Base-by-base conservation (phyloP, 257 asterid genomes). In the Penstemon newberryi region DNA sequence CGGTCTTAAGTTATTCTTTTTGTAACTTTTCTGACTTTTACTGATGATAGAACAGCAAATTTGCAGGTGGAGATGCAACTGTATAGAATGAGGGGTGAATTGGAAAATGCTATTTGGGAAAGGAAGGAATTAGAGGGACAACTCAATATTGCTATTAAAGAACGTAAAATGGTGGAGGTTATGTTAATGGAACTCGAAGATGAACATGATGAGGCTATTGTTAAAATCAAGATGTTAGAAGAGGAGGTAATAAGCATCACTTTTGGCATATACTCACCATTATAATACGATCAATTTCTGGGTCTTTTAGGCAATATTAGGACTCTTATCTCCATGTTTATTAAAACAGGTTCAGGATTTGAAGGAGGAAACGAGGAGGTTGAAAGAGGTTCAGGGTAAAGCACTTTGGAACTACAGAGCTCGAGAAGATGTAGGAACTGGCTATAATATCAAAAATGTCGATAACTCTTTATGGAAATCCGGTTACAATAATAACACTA, bases 11-110 rank as follows among this genome's bases (percentile, higher is more conserved):
- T 11, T 11, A 51, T 51, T 4, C n/a, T 6, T 6, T 0, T 3
- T 44, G 44, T 39, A 8, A 38, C 6, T 39, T 46, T 6, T 25
- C 10, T 63, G 25, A 19, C 18, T 13, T 13, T 53, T 36, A 59
- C 82, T 79, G 41, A 81, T 54, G 43, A 5, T 66, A 56, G 71
- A 46, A 45, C 58, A 50, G 73, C 60, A n/a, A 6, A 65, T 47
- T 5, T 86, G 85, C 82, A 90, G 97, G 80, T 88, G 60, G 94
- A 81, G 75, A 76, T 76, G 69, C 87, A 78, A 56, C 42, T 88
- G 11, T 76, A 66, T 47, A 75, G 77, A 68, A 57, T 83, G 84
- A 77, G 63, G 68, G 77, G 19, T 6, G 94, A 82, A 79, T 52
- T 84, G 69, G 88, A 86, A 56, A 57, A 63, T 19, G 70, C 75